phyloP scores from a whole-genome alignment of 805 yeast species.

The Grigorovia yakushimaensis region DNA sequence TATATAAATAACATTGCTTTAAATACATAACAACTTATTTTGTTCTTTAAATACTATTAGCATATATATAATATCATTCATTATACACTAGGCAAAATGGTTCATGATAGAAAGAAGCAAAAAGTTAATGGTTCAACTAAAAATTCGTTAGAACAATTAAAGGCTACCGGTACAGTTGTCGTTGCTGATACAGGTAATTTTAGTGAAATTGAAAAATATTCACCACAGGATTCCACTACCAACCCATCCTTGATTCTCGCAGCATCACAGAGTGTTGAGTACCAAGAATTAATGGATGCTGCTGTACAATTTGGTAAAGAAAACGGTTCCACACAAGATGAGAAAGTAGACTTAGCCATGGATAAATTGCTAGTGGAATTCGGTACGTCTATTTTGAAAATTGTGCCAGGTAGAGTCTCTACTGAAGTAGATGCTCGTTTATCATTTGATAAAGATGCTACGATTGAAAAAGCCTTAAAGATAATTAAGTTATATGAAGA shows the following conservation, averaged over 20 bases:
- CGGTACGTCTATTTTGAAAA: constrained; percentile 84
- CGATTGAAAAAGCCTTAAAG: constrained; percentile 86
- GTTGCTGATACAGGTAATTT: constrained; percentile 99
- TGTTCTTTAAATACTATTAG: background rate
- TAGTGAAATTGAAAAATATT: constrained; percentile 92
- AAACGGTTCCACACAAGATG: constrained; percentile 41
- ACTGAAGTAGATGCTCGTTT: constrained; percentile 99
- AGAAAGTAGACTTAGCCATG: constrained; percentile 71
- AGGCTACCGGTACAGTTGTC: constrained; percentile 90
- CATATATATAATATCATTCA: background rate
- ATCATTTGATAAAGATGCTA: constrained; percentile 90
- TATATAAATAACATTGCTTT: too few relatives aligned
- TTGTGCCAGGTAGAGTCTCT: constrained; percentile 98
- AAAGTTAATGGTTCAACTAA: constrained; percentile 25
- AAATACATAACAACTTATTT: too few relatives aligned
- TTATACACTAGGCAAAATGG: constrained; percentile 9
- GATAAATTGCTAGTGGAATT: constrained; percentile 92
- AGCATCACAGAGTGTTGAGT: constrained; percentile 83
- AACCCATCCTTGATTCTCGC: constrained; percentile 96
- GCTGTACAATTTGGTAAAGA: constrained; percentile 81
- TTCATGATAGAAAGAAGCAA: constrained; percentile 27
- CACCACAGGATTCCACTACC: constrained; percentile 99
- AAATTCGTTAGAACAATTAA: constrained; percentile 82
- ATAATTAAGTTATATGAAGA: constrained; percentile 80
- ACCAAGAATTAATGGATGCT: constrained; percentile 79